Percentiles rank a stretch among this genome's conserved stretches.
Evolutionary conservation across 108 stramenopile genomes (phyloP).

Genomic region (Parietichytrium sp.): DNA sequence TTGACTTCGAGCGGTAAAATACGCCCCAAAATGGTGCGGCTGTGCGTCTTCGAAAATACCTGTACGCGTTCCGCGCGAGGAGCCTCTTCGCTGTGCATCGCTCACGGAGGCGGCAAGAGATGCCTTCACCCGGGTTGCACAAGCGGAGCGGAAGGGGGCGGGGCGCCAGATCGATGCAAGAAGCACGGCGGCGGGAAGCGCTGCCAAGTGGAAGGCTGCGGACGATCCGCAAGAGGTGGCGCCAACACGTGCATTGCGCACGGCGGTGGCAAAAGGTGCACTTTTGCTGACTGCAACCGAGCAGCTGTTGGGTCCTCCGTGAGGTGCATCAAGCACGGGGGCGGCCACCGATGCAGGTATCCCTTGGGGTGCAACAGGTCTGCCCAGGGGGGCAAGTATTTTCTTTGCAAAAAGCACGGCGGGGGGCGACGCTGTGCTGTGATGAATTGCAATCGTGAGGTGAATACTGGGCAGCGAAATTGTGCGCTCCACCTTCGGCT

Average conservation of each 20-base stretch:
- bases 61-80: no score
- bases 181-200: conserved; percentile 1
- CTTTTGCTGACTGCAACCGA: not conserved
- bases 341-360: conserved; percentile 5
- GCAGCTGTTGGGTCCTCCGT: not conserved
- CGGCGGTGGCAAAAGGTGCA: not conserved
- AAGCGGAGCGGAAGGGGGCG: conserved; percentile 1
- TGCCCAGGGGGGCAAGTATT: no score
- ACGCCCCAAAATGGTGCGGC: no score
- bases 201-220: conserved; percentile 32
- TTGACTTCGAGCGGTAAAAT: no score
- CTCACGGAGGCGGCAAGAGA: not conserved
- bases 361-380: conserved; percentile 4
- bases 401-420: conserved; percentile 8
- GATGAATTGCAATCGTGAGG: no score
- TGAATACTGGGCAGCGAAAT: no score
- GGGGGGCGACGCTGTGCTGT: conserved; percentile 24
- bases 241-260: not conserved
- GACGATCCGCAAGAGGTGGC: not conserved
- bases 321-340: conserved; percentile 2
- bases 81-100: no score
- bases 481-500: no score
- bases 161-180: not conserved
- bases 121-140: conserved; percentile 25
- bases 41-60: no score